Evolutionary conservation across 305 asterid species (phyloP), one percentile per base, ranked within the genome.

Genomic region (Rubia occidens): DNA sequence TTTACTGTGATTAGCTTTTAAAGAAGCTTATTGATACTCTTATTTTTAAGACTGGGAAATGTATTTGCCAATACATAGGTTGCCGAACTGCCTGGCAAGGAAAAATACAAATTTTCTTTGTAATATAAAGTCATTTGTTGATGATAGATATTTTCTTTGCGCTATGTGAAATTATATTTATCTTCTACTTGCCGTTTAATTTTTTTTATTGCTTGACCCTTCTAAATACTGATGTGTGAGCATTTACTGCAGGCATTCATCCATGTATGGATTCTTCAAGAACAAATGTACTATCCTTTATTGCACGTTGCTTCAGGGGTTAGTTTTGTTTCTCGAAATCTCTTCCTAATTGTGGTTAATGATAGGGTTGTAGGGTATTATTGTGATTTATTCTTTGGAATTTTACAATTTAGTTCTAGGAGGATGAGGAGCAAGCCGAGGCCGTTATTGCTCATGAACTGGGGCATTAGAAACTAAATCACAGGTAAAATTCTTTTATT

Each of bases 401-500:
- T 60, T 49, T 64, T 70, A 73, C 70, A 68, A 69, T 82, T 79
- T 39, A 95, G 99, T 91, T 98, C 88, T 88, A 89, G 79, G 79
- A 91, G 69, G 96, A 86, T 2, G 98, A 95, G 83, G 99, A 95
- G 83, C 98, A 95, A 81, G 90, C 91, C 66, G 97, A 91, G 75
- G 99, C 99, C 71, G 97, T 91, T 70, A 91, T 95, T 78, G 99
- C 95, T 63, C 99, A 95, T 81, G 99, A 95, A 77, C 85, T 95
- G 78, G 99, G 99, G 74, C 99, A 95, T 79, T 95, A 98, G 99
- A 95, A 89, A 83, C 95, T 95, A 70, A 89, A 83, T 80, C 99
- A 95, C 74, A 91, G 97, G 8, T 81, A 85, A 90, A 91, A 83
- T 80, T 88, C 98, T 84, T 95, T 95, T 80, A 68, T 95, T 66